A percentile compares a stretch with the other conserved stretches of the same genome.
Evolutionary conservation across 23 red algal genomes (phyloP).

Genomic region (Cyanidium caldarium): DNA sequence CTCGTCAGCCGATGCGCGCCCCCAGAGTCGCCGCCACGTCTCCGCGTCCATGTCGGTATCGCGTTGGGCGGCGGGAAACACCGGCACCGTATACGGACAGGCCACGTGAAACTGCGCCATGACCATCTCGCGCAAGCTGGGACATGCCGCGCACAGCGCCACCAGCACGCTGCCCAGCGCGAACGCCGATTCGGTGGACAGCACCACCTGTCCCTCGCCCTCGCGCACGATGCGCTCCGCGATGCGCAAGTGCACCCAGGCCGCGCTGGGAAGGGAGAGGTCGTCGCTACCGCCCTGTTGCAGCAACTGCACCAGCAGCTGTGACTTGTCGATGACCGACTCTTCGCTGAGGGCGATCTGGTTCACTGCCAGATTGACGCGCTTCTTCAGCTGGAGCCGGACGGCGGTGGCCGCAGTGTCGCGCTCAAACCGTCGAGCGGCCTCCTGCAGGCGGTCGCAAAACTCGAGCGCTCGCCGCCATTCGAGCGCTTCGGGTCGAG

Average conservation of each 20-base stretch:
- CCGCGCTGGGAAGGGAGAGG: neutral
- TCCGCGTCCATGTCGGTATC: neutral
- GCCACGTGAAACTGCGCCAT: neutral
- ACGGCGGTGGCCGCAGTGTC: neutral
- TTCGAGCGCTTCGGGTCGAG: too few species aligned
- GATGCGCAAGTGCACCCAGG: neutral
- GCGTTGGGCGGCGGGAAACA: neutral
- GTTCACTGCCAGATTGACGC: constrained; percentile 19
- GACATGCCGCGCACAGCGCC: neutral
- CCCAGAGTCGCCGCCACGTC: neutral
- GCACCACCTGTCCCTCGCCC: constrained; percentile 12
- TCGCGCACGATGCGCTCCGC: constrained; percentile 6
- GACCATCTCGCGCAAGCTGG: neutral
- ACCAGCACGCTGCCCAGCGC: constrained; percentile 11
- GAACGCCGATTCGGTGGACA: constrained; percentile 1
- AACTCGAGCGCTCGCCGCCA: too few species aligned
- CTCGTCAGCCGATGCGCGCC: neutral
- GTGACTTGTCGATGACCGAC: constrained; percentile 1
- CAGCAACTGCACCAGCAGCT: neutral
- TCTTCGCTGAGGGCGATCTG: constrained; percentile 9
- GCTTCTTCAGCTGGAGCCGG: constrained; percentile 12
- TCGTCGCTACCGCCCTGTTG: neutral
- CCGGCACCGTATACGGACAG: constrained; percentile 16
- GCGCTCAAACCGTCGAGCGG: neutral
- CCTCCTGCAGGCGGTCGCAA: neutral